Percentiles rank a stretch among this genome's conserved stretches.
These are phyloP conservation scores for Aspergillus eucalypticola DNA, from an alignment of 2,329 filamentous ascomycete species.

Conservation along the genomic window DNA sequence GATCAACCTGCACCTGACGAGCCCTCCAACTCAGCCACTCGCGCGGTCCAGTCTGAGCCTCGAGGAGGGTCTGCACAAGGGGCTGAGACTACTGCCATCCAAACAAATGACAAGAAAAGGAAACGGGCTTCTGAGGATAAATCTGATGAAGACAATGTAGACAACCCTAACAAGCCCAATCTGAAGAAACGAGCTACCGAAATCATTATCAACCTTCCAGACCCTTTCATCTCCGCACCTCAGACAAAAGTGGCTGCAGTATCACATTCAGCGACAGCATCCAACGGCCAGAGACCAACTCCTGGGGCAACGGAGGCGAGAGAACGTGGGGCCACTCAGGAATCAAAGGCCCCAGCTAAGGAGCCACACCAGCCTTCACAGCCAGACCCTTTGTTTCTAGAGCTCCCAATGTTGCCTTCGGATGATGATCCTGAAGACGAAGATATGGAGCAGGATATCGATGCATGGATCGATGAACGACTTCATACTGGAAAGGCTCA, in stretches of 20 bases:
- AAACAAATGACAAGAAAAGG: conserved; percentile 22
- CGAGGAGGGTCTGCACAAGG: conserved; percentile 5
- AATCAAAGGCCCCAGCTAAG: background rate
- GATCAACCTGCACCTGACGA: background rate
- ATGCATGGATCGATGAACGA: conserved; percentile 43
- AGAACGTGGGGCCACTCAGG: background rate
- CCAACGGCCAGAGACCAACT: background rate
- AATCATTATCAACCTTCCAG: background rate
- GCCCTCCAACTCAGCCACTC: conserved; percentile 8
- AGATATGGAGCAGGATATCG: conserved; percentile 29
- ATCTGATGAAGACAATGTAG: background rate
- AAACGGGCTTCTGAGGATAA: conserved; percentile 20
- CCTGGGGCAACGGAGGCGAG: background rate
- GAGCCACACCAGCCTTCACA: conserved; percentile 13
- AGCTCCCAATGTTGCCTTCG: conserved; percentile 34
- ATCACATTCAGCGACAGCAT: background rate
- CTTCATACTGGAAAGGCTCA: conserved; percentile 30
- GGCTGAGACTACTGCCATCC: background rate
- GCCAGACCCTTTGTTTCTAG: conserved; percentile 27
- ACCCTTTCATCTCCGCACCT: background rate
- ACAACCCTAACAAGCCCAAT: background rate
- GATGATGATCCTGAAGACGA: conserved; percentile 19
- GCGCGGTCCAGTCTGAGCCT: conserved; percentile 5
- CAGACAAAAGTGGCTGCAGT: background rate
- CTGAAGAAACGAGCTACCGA: background rate